Evolutionary conservation across 1,284 basidiomycete genomes (phyloP), one percentile per base, ranked within the genome.

Genomic region (Mrakiaceae sp.): DNA sequence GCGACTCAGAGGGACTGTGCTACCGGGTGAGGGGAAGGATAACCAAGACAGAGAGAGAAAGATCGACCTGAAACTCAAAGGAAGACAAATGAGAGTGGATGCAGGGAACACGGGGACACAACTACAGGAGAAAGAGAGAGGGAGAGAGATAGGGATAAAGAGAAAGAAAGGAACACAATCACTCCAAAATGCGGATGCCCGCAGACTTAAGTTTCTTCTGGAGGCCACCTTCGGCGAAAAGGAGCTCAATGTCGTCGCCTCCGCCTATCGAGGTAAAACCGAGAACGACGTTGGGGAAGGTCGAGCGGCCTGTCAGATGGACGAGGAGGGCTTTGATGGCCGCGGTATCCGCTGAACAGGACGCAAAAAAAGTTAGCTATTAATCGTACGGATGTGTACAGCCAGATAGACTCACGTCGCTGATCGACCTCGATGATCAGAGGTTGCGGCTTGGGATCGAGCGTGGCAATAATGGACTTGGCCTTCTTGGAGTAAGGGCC

Each of bases 281-380:
- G 67, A 77, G 67, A 3, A 78, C 59, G 66, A 78, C 68, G 70
- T 77, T 78, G 57, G 77, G 77, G n/a, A 78, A 76, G 2, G 77
- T 77, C 3, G 73, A 68, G 6, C 77, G 71, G 40, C 70, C 71
- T 2, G 77, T 78, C 46, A 77, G 69, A 55, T 69, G 67, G 54
- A 69, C 63, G 39, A 78, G 70, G 2, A 77, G 60, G 40, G 68
- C 67, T 68, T 77, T 76, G 58, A 78, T 68, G 5, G 67, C 44
- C 43, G 59, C 50, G 60, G 70, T 70, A 68, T 78, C 77, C 67
- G 72, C 75, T 74, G 58, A 27, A 16, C 27, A 60, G 27, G 6
- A 44, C 40, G n/a, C 52, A 5, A 47, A 49, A 58, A 58, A 52
- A 12, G 43, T 12, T 5, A 42, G 46, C 0, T 47, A 16, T 14